phyloP scores from a whole-genome alignment of 1,284 basidiomycete species.

The Vanrija sp. region DNA sequence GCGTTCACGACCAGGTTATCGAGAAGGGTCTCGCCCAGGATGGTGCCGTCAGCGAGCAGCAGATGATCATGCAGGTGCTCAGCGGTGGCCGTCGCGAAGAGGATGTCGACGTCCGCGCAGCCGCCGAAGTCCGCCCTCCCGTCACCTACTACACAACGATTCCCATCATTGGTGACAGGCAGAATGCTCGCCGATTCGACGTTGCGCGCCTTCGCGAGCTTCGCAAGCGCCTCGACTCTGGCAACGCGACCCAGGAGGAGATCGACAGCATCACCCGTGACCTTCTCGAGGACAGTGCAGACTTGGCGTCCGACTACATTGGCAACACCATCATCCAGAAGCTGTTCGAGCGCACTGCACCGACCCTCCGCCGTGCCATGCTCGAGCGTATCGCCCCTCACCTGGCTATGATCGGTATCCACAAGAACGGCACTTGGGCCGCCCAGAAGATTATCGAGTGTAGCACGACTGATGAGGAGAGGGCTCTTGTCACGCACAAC shows the following conservation, averaged over 20 bases:
- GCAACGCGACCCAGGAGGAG: conserved; percentile 76
- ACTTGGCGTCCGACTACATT: conserved; percentile 70
- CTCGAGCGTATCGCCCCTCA: conserved; percentile 90
- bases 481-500: conserved; percentile 76
- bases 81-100: conserved; percentile 71
- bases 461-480: conserved; percentile 81
- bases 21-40: conserved; percentile 43
- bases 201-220: conserved; percentile 90
- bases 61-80: conserved; percentile 92
- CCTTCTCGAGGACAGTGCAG: conserved; percentile 67
- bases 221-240: conserved; percentile 80
- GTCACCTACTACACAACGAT: conserved; percentile 85
- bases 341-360: conserved; percentile 85
- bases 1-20: conserved; percentile 61
- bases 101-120: conserved; percentile 73
- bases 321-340: conserved; percentile 98
- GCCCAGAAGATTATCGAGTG: conserved; percentile 99
- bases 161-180: conserved; percentile 75
- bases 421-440: conserved; percentile 99
- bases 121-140: conserved; percentile 53
- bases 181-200: conserved; percentile 77
- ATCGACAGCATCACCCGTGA: conserved; percentile 85
- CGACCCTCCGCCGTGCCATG: conserved; percentile 75
- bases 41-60: conserved; percentile 76
- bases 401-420: conserved; percentile 94